Percentiles rank a stretch among this genome's conserved stretches.
Evolutionary conservation across 176 grass and related monocot species (phyloP).

Genomic region (Oryza glaberrima): DNA sequence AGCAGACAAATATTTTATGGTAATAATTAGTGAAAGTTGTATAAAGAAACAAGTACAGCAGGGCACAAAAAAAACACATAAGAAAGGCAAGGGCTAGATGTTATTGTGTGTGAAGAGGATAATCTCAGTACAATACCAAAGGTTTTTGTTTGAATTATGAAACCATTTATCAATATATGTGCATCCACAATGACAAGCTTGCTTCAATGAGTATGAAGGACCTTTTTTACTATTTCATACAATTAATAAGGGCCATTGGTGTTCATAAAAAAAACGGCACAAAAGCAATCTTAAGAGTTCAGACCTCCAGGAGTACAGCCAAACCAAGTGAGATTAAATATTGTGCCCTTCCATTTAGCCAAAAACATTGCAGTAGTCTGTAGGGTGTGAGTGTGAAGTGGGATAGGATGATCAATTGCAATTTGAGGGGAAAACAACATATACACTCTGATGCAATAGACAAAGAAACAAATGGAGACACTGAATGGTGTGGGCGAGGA

Average conservation of each 20-base stretch:
- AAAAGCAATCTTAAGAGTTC: background rate
- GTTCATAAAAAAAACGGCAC: background rate
- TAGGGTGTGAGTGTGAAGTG: background rate
- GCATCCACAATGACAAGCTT: background rate
- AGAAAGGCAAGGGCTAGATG: background rate
- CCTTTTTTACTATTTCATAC: background rate
- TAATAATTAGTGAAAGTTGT: conserved; percentile 28
- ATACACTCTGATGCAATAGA: conserved; percentile 4
- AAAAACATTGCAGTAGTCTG: background rate
- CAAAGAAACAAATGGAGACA: background rate
- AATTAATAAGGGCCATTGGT: background rate
- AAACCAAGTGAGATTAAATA: conserved; percentile 10
- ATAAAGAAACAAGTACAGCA: conserved; percentile 10
- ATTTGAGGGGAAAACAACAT: conserved; percentile 15
- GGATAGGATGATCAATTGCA: conserved; percentile 1
- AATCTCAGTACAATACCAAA: background rate
- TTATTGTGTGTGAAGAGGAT: background rate
- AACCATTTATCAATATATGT: conserved; percentile 5
- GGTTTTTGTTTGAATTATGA: conserved; percentile 2
- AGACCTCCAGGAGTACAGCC: background rate
- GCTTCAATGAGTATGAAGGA: conserved; percentile 11
- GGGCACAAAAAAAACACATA: conserved; percentile 20
- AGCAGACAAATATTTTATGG: conserved; percentile 23
- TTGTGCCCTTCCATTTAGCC: background rate
- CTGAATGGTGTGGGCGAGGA: background rate